Conservation (phyloP, 176 grass and related monocot species). For the Cocos nucifera region DNA sequence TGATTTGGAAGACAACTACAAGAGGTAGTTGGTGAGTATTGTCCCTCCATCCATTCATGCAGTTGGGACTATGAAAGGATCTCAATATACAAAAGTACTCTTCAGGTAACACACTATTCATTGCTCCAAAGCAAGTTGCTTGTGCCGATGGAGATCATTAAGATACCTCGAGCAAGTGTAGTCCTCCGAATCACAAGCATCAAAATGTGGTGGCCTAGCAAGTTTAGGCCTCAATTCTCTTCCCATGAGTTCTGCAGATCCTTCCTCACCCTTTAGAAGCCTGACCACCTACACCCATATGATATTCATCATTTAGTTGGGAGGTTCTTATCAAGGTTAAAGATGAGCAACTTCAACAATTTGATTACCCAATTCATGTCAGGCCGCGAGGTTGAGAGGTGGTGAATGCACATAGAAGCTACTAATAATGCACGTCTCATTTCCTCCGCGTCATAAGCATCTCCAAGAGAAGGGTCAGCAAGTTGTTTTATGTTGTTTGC, state of each 20-base stretch:
- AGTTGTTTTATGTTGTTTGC: slow-evolving; percentile 69
- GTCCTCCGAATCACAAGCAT: slow-evolving; percentile 71
- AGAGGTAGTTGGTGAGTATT: too few relatives aligned
- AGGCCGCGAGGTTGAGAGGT: slow-evolving; percentile 59
- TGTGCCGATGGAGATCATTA: slow-evolving; percentile 83
- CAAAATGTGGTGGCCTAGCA: slow-evolving; percentile 42
- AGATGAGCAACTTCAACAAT: background rate
- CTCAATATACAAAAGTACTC: too few relatives aligned
- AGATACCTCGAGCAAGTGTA: slow-evolving; percentile 81
- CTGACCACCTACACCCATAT: slow-evolving; percentile 40
- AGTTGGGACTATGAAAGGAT: too few relatives aligned
- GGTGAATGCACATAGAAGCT: slow-evolving; percentile 96
- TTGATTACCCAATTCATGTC: slow-evolving; percentile 71
- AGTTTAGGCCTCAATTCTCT: slow-evolving; percentile 38
- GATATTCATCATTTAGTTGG: background rate
- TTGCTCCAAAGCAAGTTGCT: slow-evolving; percentile 92
- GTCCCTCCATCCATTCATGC: too few relatives aligned
- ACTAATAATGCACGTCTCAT: slow-evolving; percentile 44
- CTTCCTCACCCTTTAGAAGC: slow-evolving; percentile 57
- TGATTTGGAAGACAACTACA: too few relatives aligned
- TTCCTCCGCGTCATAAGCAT: slow-evolving; percentile 56
- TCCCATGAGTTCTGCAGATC: slow-evolving; percentile 38
- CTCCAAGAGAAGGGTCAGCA: slow-evolving; percentile 55
- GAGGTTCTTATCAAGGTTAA: too few relatives aligned
- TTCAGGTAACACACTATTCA: slow-evolving; percentile 10